Conservation (phyloP, 2,329 filamentous ascomycete genomes). For the Thielaviopsis musarum region DNA sequence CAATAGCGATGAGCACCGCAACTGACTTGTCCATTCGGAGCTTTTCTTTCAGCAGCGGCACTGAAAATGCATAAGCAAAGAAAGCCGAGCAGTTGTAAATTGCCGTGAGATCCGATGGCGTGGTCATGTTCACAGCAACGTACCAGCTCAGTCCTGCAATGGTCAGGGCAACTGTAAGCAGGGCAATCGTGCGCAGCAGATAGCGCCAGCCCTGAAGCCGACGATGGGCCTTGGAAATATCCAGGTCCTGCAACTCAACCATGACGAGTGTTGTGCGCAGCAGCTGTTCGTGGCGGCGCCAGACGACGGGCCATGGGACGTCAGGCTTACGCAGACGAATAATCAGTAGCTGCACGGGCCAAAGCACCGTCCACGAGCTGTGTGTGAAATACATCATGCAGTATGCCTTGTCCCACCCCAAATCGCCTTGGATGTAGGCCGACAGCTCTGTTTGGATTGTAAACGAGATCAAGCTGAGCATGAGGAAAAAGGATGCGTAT, state of each 20-base stretch:
- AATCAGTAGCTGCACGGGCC: slow-evolving; percentile 68
- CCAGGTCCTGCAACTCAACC: slow-evolving; percentile 65
- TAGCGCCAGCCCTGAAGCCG: slow-evolving; percentile 38
- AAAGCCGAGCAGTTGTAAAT: slow-evolving; percentile 99
- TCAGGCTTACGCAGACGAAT: slow-evolving; percentile 64
- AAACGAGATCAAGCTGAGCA: slow-evolving; percentile 72
- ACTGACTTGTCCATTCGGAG: slow-evolving; percentile 70
- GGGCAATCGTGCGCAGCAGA: slow-evolving; percentile 60
- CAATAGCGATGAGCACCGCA: slow-evolving; percentile 72
- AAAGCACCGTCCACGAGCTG: slow-evolving; percentile 80
- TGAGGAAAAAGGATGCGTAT: slow-evolving; percentile 69
- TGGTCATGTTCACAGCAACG: slow-evolving; percentile 82
- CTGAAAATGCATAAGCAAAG: slow-evolving; percentile 94
- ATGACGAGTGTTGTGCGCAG: slow-evolving; percentile 50
- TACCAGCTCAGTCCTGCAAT: slow-evolving; percentile 92
- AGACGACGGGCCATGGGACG: slow-evolving; percentile 70
- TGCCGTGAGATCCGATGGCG: slow-evolving; percentile 80
- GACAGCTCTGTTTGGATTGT: slow-evolving; percentile 91
- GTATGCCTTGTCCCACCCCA: slow-evolving; percentile 97
- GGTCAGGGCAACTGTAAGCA: slow-evolving; percentile 73
- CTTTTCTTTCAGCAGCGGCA: slow-evolving; percentile 74
- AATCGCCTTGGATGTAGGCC: slow-evolving; percentile 79
- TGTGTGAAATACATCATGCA: slow-evolving; percentile 98
- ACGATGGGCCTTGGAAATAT: slow-evolving; percentile 32
- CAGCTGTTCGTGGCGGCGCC: slow-evolving; percentile 44